phyloP scores from a whole-genome alignment of 805 yeast species.

The Ogataea angusta region DNA sequence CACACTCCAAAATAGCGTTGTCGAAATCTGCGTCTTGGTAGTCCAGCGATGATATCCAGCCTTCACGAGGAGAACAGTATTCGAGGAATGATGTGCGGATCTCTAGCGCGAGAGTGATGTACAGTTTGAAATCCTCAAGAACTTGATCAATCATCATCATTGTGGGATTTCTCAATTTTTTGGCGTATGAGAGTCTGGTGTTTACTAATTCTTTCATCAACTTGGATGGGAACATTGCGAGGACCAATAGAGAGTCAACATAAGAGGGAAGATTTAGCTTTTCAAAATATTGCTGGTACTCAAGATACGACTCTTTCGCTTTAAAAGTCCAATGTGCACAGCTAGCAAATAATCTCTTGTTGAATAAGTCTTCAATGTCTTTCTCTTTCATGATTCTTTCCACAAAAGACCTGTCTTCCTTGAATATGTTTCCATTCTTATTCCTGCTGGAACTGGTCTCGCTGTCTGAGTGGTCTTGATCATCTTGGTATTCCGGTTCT shows the following conservation, averaged over 20 bases:
- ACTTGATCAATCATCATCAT: constrained; percentile 96
- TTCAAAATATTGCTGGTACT: constrained; percentile 58
- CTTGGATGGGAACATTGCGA: constrained; percentile 74
- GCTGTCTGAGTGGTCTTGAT: constrained; percentile 7
- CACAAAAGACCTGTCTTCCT: constrained; percentile 70
- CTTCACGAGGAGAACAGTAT: constrained; percentile 55
- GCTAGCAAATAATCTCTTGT: constrained; percentile 61
- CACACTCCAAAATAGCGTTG: constrained; percentile 65
- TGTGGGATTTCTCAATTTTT: constrained; percentile 77
- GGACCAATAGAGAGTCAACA: constrained; percentile 57
- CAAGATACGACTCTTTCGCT: constrained; percentile 67
- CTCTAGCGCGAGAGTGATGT: constrained; percentile 70
- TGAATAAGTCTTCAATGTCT: constrained; percentile 68
- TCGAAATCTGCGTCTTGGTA: constrained; percentile 62
- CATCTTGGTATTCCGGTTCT: neutral
- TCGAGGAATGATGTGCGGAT: constrained; percentile 65
- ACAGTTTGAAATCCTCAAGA: constrained; percentile 77
- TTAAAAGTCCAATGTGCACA: constrained; percentile 80
- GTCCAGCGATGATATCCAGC: constrained; percentile 66
- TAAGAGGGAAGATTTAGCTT: constrained; percentile 72
- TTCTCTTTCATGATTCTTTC: constrained; percentile 80
- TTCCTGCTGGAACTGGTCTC: constrained; percentile 4
- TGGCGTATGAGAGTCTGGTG: constrained; percentile 72
- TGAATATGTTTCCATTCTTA: constrained; percentile 37
- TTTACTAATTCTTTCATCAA: constrained; percentile 75